Evolutionary conservation across 176 grass and related monocot genomes (phyloP).

Genomic region (Zea mays): Zm-B73-REFERENCE-NAM-5.0 NC_050099.1:196494001-196494500

Average conservation of each 20-base stretch:
- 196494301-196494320: slow-evolving; percentile 41
- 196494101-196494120: slow-evolving; percentile 35
- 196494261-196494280: neutral
- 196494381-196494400: slow-evolving; percentile 56
- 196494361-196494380: too few relatives aligned
- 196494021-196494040: too few relatives aligned
- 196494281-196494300: slow-evolving; percentile 29
- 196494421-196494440: neutral
- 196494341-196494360: slow-evolving; percentile 57
- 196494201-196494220: slow-evolving; percentile 80
- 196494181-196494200: slow-evolving; percentile 72
- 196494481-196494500: neutral
- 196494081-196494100: slow-evolving; percentile 48
- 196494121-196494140: slow-evolving; percentile 25
- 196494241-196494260: slow-evolving; percentile 37
- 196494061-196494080: slow-evolving; percentile 8
- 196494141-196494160: neutral
- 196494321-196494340: slow-evolving; percentile 75
- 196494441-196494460: slow-evolving; percentile 5
- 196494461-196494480: slow-evolving; percentile 57
- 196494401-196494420: slow-evolving; percentile 38
- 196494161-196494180: slow-evolving; percentile 31
- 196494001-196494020: too few relatives aligned
- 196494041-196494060: too few relatives aligned
- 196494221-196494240: slow-evolving; percentile 70